Evolutionary conservation across 371 early-diverging fungal species (phyloP).

Genomic region (Mucor plumbeus): DNA sequence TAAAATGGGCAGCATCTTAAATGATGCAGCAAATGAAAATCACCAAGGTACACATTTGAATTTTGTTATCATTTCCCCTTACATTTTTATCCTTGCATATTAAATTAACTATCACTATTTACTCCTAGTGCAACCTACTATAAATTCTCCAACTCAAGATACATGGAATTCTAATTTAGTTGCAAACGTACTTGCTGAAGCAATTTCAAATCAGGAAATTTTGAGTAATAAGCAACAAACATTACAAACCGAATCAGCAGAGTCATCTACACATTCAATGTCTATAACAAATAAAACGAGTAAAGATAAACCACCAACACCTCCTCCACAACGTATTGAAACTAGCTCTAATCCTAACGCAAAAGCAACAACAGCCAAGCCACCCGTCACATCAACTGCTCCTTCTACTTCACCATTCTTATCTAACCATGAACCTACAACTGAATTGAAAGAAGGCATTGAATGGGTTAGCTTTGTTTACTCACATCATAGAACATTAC

Average conservation of each 20-base stretch:
- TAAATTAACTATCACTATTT: background rate
- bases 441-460: conserved; percentile 51
- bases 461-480: conserved; percentile 71
- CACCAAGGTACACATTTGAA: conserved; percentile 1
- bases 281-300: background rate
- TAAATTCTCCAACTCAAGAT: background rate
- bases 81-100: background rate
- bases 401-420: conserved; percentile 16
- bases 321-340: conserved; percentile 8
- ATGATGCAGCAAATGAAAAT: conserved; percentile 10
- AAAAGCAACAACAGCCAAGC: conserved; percentile 24
- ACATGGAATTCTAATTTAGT: conserved; percentile 8
- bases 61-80: background rate
- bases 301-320: conserved; percentile 6
- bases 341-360: background rate
- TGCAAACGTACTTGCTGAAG: conserved; percentile 8
- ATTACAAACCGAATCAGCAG: background rate
- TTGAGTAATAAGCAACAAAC: background rate
- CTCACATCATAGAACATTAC: conserved; percentile 58
- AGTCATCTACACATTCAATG: conserved; percentile 1
- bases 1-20: conserved; percentile 19
- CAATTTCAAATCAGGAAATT: conserved; percentile 8
- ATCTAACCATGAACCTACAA: conserved; percentile 40
- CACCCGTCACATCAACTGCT: conserved; percentile 19
- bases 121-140: background rate